Evolutionary conservation across 352 stramenopile species (phyloP).

Genomic region (Pythium apleroticum): DNA sequence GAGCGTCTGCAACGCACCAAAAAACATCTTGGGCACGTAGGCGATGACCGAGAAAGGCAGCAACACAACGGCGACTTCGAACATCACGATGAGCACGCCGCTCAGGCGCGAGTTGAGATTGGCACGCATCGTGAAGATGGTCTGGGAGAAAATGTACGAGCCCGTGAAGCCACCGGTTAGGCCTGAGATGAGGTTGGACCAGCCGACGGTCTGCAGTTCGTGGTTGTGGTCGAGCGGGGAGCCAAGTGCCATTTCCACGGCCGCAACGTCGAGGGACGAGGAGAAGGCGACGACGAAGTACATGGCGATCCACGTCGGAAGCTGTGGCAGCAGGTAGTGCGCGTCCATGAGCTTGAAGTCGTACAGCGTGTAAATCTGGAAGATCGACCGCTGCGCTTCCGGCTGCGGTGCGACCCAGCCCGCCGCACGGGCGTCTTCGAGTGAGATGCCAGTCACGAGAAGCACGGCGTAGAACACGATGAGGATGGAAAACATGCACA

Average conservation of each 20-base stretch:
- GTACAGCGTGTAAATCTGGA: constrained; percentile 83
- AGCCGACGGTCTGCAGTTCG: constrained; percentile 94
- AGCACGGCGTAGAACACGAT: constrained; percentile 84
- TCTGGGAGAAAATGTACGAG: constrained; percentile 99
- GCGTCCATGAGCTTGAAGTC: constrained; percentile 65
- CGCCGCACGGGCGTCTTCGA: constrained; percentile 87
- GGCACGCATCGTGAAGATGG: constrained; percentile 86
- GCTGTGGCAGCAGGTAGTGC: constrained; percentile 56
- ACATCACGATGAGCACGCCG: constrained; percentile 72
- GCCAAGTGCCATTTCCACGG: constrained; percentile 96
- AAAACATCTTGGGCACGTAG: constrained; percentile 97
- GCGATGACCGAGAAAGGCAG: constrained; percentile 94
- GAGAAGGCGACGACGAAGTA: constrained; percentile 98
- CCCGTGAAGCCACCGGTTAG: constrained; percentile 97
- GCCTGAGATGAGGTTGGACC: constrained; percentile 96
- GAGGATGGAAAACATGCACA: constrained; percentile 90
- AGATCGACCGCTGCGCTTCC: constrained; percentile 50
- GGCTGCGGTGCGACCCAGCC: constrained; percentile 92
- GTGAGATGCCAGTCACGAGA: constrained; percentile 58
- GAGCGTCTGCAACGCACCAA: constrained; percentile 95
- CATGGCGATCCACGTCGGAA: constrained; percentile 95
- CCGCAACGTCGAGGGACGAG: constrained; percentile 96
- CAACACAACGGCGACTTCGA: constrained; percentile 78
- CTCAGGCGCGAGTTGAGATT: constrained; percentile 72
- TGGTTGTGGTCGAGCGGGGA: constrained; percentile 95